Conservation (phyloP, 345 rosid genomes). For the Corchorus olitorius region DNA sequence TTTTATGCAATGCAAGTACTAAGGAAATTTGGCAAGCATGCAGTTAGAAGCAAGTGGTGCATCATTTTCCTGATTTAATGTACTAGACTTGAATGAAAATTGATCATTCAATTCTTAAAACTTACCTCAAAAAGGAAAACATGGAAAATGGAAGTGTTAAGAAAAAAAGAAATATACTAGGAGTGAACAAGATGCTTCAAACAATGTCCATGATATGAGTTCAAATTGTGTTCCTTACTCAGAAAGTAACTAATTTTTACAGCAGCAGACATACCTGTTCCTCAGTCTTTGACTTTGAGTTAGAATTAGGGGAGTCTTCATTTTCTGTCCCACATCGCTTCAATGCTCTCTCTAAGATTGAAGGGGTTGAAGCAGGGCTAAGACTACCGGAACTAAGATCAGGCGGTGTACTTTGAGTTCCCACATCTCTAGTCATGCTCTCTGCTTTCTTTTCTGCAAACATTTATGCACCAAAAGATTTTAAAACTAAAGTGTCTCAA, state of each 20-base stretch:
- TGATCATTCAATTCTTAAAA: neutral
- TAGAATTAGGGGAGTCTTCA: slow-evolving; percentile 51
- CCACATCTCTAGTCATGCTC: slow-evolving; percentile 70
- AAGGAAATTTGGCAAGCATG: neutral
- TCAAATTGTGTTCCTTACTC: neutral
- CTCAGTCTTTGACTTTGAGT: slow-evolving; percentile 38
- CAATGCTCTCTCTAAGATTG: slow-evolving; percentile 53
- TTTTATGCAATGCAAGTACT: neutral
- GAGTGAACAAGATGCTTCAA: neutral
- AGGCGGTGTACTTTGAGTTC: slow-evolving; percentile 76
- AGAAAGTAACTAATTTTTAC: neutral
- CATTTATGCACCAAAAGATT: neutral
- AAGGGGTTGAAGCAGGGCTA: slow-evolving; percentile 82
- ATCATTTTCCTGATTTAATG: neutral
- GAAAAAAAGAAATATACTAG: neutral
- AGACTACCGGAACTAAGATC: slow-evolving; percentile 57
- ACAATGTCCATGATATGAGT: neutral
- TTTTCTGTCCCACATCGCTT: slow-evolving; percentile 47
- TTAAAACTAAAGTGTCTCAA: neutral
- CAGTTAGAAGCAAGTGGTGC: neutral
- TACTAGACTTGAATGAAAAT: neutral
- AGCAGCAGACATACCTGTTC: slow-evolving; percentile 45
- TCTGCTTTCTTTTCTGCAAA: slow-evolving; percentile 54
- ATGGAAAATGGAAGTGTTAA: neutral
- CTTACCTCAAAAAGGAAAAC: slow-evolving; percentile 6